phyloP scores from a whole-genome alignment of 306 rosid species.

The Fragaria vesca region DNA sequence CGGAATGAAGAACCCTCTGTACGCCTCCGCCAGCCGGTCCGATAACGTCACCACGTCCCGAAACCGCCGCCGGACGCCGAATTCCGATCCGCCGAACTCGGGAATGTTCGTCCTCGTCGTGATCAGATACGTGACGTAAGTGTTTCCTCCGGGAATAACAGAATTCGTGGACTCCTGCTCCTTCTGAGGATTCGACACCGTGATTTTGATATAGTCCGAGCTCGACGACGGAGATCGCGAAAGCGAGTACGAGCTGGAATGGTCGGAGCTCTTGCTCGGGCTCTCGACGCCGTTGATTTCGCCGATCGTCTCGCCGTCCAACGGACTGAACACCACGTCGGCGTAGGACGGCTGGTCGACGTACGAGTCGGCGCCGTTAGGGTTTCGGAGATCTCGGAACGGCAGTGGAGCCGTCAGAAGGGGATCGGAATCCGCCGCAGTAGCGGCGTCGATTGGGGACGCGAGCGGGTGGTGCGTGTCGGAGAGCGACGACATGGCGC shows the following conservation, averaged over 20 bases:
- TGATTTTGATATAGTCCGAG: constrained; percentile 54
- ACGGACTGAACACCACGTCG: constrained; percentile 65
- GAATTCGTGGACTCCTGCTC: constrained; percentile 75
- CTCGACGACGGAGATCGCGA: constrained; percentile 49
- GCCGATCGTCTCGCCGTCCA: constrained; percentile 45
- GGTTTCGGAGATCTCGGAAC: constrained; percentile 35
- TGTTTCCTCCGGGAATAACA: constrained; percentile 67
- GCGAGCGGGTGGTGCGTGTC: constrained; percentile 54
- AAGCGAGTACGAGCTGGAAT: constrained; percentile 31
- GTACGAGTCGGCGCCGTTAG: constrained; percentile 39
- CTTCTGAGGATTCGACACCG: constrained; percentile 81
- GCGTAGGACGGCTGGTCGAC: constrained; percentile 71
- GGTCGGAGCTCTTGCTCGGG: constrained; percentile 46
- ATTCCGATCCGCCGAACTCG: constrained; percentile 67
- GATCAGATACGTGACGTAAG: constrained; percentile 65
- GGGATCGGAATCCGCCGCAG: constrained; percentile 42
- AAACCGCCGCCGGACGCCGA: constrained; percentile 71
- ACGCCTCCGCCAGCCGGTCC: constrained; percentile 77
- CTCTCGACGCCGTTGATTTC: constrained; percentile 53
- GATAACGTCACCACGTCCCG: constrained; percentile 80
- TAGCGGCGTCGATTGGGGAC: constrained; percentile 10
- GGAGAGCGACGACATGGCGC: constrained; percentile 62
- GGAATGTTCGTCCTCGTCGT: constrained; percentile 66
- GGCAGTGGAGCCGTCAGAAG: constrained; percentile 46
- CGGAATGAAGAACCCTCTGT: constrained; percentile 78